Base-by-base conservation (phyloP, 441 rosid genomes). In the Pelargonium hybrid region DNA sequence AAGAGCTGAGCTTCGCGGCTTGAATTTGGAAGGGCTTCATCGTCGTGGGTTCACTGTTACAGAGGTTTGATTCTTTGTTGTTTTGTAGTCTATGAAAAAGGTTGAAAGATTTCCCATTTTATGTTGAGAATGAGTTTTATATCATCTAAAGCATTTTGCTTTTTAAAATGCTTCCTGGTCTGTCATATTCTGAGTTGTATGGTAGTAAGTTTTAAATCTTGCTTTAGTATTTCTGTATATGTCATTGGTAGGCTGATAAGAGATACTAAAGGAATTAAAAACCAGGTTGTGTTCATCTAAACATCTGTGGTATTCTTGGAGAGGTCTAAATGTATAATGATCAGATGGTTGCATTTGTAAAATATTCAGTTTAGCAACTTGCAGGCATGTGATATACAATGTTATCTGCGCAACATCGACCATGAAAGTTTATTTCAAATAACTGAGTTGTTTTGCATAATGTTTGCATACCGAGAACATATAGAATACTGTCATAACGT, bases 1-100 rank as follows among this genome's bases (percentile, higher is more conserved):
- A 80, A 86, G 97, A 84, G 91, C 96, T 18, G 90, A 85, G 81
- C 91, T 94, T 79, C 91, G 87, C 3, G 96, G 98, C 81, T 79
- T 91, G 77, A 91, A 94, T 82, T 78, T 87, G 48, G 96, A 91
- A 73, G 96, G 98, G 68, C 96, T 91, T 75, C 86, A 83, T 65
- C 90, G 96, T 61, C 79, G 72, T 83, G 92, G 94, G 79, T 91
- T 90, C 76, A 82, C 81, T 1, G 74, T 70, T 75, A 64, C 78
- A 65, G 96, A 94, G 97, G 97, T 88, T 69, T 66, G 79, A 39
- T 48, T 25, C 29, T 50, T 23, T 69, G 66, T 74, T 63, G 69
- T 71, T 37, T 50, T 1, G 56, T 11, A 48, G 18, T 48, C 6
- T 48, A 13, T 14, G 54, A 48, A 48, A 48, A 48, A 15, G 54